Evolutionary conservation across 495 filamentous ascomycete species (phyloP).

Genomic region (Glonium stellatum): DNA sequence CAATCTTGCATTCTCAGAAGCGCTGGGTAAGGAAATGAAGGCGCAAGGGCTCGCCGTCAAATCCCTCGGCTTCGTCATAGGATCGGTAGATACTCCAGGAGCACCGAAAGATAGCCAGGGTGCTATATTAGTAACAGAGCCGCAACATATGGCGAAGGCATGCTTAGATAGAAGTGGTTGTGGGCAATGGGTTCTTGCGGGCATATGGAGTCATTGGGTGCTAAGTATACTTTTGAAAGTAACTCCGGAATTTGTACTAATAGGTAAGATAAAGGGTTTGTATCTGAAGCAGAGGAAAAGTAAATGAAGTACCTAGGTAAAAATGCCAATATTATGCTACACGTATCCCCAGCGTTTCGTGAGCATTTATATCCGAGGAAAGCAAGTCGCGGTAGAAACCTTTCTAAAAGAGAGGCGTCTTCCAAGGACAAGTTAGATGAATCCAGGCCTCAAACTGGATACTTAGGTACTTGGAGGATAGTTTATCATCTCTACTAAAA

Average conservation of each 20-base stretch:
- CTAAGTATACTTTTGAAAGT: neutral
- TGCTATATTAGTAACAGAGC: neutral
- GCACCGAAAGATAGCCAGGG: neutral
- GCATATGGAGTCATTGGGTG: neutral
- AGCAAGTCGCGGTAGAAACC: too few relatives aligned
- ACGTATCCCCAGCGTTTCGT: too few relatives aligned
- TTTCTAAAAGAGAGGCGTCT: too few relatives aligned
- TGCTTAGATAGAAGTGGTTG: neutral
- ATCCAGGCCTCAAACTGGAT: too few relatives aligned
- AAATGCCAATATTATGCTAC: too few relatives aligned
- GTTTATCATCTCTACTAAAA: too few relatives aligned
- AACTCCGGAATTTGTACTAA: neutral
- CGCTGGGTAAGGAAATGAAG: conserved; percentile 1
- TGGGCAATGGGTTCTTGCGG: neutral
- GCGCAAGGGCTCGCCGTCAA: neutral
- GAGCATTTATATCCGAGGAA: too few relatives aligned
- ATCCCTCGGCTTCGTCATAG: neutral
- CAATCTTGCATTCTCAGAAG: neutral
- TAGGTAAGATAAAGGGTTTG: neutral
- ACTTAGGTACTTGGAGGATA: too few relatives aligned
- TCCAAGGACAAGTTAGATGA: too few relatives aligned
- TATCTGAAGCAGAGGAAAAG: neutral
- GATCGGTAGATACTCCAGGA: neutral
- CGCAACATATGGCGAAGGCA: neutral
- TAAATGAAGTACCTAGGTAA: too few relatives aligned